Evolutionary conservation across 1,284 basidiomycete species (phyloP), one percentile per base, ranked within the genome.

Genomic region (Tetrapyrgos nigripes): DNA sequence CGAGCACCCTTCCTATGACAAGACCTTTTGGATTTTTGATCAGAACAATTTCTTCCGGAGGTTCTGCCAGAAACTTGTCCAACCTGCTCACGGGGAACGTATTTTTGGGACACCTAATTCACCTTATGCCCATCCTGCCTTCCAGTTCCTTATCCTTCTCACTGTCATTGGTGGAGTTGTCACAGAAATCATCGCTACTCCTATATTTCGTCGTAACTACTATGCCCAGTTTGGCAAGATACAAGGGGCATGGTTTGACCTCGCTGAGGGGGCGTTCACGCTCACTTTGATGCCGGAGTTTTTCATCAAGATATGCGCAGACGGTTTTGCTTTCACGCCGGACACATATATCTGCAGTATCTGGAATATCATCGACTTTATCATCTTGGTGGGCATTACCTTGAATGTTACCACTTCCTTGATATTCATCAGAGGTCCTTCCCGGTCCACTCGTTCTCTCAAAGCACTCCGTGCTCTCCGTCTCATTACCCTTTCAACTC

Each of bases 291-390:
- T 97, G 51, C 63, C 91, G 55, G 97, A 99, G 71, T 96, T 97
- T 64, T 61, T 92, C 62, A 88, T 98, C 85, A 96, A 98, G 76
- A 79, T 97, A 68, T 79, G 96, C 49, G 97, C 97, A 0, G 97
- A 99, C 68, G 97, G 97, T 0, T 91, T 96, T 70, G 68, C 91
- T 17, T 96, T 97, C 75, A 91, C 96, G 0, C 97, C 97, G 0
- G 98, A 98, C 68, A 95, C 96, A 0, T 98, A 98, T 70, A 75
- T 98, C 28, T 86, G 91, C 17, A 94, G 91, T 61, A 87, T 96
- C 11, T 98, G 96, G 95, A 98, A 98, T 71, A 74, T 91, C 61
- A 80, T 98, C 57, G 97, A 99, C 75, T 89, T 97, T 64, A 76
- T 95, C 68, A 92, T 98, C 69, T 84, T 98, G 74, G 71, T 81